Conservation (phyloP, 257 asterid genomes). For the Verbena officinalis region DNA sequence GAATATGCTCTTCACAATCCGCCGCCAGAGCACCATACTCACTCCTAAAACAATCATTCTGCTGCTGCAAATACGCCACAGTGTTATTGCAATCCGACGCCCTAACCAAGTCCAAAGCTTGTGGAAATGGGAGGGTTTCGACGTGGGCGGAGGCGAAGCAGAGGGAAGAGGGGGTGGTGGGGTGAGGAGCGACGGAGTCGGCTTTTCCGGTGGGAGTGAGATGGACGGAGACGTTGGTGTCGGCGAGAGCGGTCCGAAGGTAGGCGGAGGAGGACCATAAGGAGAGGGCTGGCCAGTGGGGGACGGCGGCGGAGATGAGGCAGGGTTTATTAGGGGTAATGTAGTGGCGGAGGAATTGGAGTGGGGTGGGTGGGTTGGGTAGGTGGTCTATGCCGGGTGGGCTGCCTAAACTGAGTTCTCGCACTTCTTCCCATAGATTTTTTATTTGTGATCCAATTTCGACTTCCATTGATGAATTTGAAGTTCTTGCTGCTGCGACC, state of each 20-base stretch:
- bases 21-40: constrained; percentile 62
- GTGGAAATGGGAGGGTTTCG: constrained; percentile 48
- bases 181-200: constrained; percentile 65
- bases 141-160: constrained; percentile 89
- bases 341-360: constrained; percentile 80
- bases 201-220: constrained; percentile 89
- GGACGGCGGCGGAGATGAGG: constrained; percentile 74
- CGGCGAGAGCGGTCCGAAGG: constrained; percentile 64
- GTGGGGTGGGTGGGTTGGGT: constrained; percentile 70
- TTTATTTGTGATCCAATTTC: constrained; percentile 39
- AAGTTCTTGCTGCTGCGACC: not conserved
- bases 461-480: constrained; percentile 31
- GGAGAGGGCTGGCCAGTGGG: constrained; percentile 83
- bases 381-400: constrained; percentile 57
- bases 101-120: constrained; percentile 56
- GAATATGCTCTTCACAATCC: constrained; percentile 65
- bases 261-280: constrained; percentile 63
- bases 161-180: constrained; percentile 48
- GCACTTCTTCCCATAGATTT: constrained; percentile 74
- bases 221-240: constrained; percentile 79
- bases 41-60: constrained; percentile 83
- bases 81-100: constrained; percentile 32
- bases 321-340: constrained; percentile 75
- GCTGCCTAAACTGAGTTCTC: constrained; percentile 67
- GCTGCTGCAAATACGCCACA: constrained; percentile 86